A percentile compares a stretch with the other conserved stretches of the same genome.
Evolutionary conservation across 345 rosid genomes (phyloP).

Genomic region (Zanthoxylum bungeanum): DNA sequence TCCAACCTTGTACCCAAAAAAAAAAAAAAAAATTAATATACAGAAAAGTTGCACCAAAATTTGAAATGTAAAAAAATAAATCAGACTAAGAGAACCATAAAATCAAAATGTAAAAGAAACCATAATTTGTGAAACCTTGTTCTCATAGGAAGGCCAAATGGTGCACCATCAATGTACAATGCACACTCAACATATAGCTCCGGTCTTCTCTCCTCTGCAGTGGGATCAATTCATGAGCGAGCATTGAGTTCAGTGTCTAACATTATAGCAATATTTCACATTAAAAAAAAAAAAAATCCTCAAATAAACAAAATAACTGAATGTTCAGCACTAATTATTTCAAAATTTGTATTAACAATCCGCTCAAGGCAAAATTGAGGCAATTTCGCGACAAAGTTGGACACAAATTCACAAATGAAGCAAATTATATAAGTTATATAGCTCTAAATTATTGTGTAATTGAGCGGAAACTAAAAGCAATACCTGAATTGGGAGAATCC

Average conservation of each 20-base stretch:
- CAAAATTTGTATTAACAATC: neutral
- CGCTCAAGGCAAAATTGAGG: neutral
- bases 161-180: constrained; percentile 84
- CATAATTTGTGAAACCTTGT: constrained; percentile 51
- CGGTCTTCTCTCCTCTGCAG: constrained; percentile 56
- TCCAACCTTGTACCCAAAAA: constrained; percentile 64
- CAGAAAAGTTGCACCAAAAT: neutral
- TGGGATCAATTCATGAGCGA: constrained; percentile 38
- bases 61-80: too few relatives aligned
- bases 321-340: neutral
- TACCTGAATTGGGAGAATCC: constrained; percentile 53
- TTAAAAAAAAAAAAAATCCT: too few relatives aligned
- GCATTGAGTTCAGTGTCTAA: neutral
- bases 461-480: neutral
- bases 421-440: neutral
- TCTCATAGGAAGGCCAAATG: constrained; percentile 86
- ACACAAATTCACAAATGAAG: neutral
- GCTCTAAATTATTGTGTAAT: neutral
- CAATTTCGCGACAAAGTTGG: neutral
- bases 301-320: neutral
- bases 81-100: neutral
- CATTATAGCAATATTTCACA: neutral
- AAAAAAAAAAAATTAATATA: neutral
- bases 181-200: constrained; percentile 85
- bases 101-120: neutral